Conservation (phyloP, 2,329 filamentous ascomycete genomes). For the Diaporthe vaccinii region DNA sequence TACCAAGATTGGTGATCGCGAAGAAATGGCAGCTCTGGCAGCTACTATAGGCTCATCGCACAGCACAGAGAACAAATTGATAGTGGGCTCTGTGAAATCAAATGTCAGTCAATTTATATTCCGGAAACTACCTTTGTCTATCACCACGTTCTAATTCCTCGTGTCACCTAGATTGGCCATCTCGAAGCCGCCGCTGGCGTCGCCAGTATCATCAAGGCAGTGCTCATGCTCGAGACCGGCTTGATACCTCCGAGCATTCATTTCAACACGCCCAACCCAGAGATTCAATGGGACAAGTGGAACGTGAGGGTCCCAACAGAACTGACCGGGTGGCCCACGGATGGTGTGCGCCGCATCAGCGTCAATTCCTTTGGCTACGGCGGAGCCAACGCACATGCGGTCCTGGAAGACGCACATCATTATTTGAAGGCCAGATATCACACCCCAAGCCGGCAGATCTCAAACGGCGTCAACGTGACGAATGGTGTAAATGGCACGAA, state of each 20-base stretch:
- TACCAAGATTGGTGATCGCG: slow-evolving; percentile 20
- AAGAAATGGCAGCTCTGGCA: slow-evolving; percentile 24
- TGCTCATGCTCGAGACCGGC: slow-evolving; percentile 28
- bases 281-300: slow-evolving; percentile 35
- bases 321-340: slow-evolving; percentile 40
- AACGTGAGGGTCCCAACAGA: slow-evolving; percentile 38
- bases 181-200: slow-evolving; percentile 26
- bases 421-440: background rate
- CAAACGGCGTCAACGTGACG: background rate
- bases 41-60: background rate
- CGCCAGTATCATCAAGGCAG: slow-evolving; percentile 32
- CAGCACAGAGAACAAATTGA: background rate
- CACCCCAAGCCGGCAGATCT: background rate
- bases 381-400: slow-evolving; percentile 59
- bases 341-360: slow-evolving; percentile 39
- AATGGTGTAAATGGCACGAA: background rate
- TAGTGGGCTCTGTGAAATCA: slow-evolving; percentile 43
- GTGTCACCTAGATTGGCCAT: slow-evolving; percentile 39
- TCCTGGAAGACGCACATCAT: slow-evolving; percentile 49
- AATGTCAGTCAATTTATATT: background rate
- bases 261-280: slow-evolving; percentile 43
- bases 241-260: slow-evolving; percentile 47
- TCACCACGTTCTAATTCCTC: background rate
- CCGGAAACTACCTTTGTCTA: background rate
- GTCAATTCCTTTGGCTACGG: slow-evolving; percentile 61